Conservation (phyloP, 2,329 filamentous ascomycete genomes). For the Phoma sp. region DNA sequence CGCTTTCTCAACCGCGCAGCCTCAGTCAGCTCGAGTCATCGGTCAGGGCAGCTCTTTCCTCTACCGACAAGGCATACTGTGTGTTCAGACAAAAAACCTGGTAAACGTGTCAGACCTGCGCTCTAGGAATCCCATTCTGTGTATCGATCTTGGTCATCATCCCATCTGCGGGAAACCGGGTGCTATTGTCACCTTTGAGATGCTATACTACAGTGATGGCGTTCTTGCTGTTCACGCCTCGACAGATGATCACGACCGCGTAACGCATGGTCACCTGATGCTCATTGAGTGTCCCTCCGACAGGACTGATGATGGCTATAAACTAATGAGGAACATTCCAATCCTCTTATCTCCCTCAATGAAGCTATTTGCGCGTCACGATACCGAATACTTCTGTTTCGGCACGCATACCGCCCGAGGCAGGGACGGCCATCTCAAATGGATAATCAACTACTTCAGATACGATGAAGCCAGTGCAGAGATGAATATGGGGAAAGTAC, state of each 20-base stretch:
- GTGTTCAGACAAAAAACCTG: constrained; percentile 61
- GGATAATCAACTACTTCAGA: constrained; percentile 60
- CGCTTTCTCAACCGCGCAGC: constrained; percentile 65
- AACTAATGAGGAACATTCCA: constrained; percentile 41
- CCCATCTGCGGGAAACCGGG: not conserved
- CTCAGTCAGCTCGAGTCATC: constrained; percentile 66
- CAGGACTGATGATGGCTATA: constrained; percentile 28
- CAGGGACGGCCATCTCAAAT: constrained; percentile 64
- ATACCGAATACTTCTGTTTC: constrained; percentile 65
- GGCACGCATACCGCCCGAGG: constrained; percentile 65
- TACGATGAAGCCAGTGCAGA: not conserved
- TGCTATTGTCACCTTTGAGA: not conserved
- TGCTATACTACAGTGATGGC: constrained; percentile 43
- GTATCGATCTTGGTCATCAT: constrained; percentile 24
- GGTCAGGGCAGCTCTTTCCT: constrained; percentile 66
- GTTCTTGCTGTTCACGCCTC: constrained; percentile 37
- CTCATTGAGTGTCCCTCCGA: not conserved
- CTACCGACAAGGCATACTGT: constrained; percentile 68
- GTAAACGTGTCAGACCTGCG: constrained; percentile 68
- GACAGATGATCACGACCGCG: not conserved
- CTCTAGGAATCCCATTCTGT: constrained; percentile 11
- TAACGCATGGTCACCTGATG: not conserved
- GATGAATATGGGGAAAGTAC: constrained; percentile 36
- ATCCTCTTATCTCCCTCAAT: constrained; percentile 11
- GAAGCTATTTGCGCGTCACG: constrained; percentile 72